Conservation (phyloP, 345 rosid genomes). For the Arabidopsis arenosa region DNA sequence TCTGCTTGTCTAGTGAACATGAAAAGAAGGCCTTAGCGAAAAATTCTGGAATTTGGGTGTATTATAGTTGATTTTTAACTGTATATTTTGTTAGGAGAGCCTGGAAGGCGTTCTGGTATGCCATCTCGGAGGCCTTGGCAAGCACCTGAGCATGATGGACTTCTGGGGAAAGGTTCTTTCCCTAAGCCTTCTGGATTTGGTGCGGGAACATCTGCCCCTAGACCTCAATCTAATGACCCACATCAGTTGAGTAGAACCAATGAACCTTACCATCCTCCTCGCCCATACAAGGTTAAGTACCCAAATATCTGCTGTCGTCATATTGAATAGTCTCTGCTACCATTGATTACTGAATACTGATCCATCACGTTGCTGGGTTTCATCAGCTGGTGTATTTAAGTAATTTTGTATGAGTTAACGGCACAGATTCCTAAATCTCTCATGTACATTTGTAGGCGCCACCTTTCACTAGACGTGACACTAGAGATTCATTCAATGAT, state of each 20-base stretch:
- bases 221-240: constrained; percentile 67
- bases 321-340: constrained; percentile 7
- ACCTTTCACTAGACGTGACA: constrained; percentile 70
- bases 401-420: constrained; percentile 19
- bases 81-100: constrained; percentile 52
- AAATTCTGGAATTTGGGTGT: constrained; percentile 12
- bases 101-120: constrained; percentile 69
- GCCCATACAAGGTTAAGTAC: constrained; percentile 79
- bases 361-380: constrained; percentile 28
- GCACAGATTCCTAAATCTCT: constrained; percentile 31
- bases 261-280: constrained; percentile 97
- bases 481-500: constrained; percentile 75
- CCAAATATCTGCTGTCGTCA: constrained; percentile 32
- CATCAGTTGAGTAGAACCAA: constrained; percentile 64
- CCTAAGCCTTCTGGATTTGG: constrained; percentile 77
- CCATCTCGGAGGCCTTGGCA: constrained; percentile 85
- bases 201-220: constrained; percentile 66
- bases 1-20: constrained; percentile 23
- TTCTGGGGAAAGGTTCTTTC: constrained; percentile 95
- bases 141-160: constrained; percentile 94
- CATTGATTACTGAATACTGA: constrained; percentile 24
- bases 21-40: constrained; percentile 18
- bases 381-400: constrained; percentile 22
- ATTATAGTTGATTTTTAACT: constrained; percentile 20
- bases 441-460: constrained; percentile 61